phyloP scores from a whole-genome alignment of 176 grass and related monocot species.

The Chrysopogon serrulatus region DNA sequence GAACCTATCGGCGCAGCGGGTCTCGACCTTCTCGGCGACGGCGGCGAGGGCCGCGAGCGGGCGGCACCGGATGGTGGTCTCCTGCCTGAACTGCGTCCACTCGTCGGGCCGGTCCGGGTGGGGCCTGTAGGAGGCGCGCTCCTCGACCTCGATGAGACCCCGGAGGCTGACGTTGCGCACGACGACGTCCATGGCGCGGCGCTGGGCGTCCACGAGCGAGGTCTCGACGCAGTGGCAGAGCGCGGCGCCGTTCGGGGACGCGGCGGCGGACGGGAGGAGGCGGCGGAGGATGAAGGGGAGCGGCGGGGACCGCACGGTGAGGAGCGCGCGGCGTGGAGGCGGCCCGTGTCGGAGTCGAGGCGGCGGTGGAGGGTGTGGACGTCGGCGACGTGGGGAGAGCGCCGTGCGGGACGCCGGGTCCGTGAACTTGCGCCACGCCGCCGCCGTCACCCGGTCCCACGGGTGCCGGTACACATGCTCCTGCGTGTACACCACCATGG shows the following conservation, averaged over 20 bases:
- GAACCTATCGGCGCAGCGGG: conserved; percentile 77
- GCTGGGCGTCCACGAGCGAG: conserved; percentile 60
- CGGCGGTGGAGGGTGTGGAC: conserved; percentile 77
- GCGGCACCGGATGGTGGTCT: conserved; percentile 84
- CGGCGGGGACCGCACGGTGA: conserved; percentile 76
- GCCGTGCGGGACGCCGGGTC: conserved; percentile 68
- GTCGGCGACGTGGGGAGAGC: conserved; percentile 75
- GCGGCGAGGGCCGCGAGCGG: conserved; percentile 74
- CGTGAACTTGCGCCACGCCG: conserved; percentile 95
- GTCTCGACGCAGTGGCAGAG: conserved; percentile 92
- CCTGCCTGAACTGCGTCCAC: conserved; percentile 82
- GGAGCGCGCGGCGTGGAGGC: conserved; percentile 69
- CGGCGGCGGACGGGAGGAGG: conserved; percentile 48
- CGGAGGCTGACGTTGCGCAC: conserved; percentile 69
- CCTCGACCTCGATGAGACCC: conserved; percentile 77
- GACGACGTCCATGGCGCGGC: conserved; percentile 84
- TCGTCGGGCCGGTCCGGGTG: conserved; percentile 73
- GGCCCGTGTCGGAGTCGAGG: conserved; percentile 45
- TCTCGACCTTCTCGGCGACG: conserved; percentile 87
- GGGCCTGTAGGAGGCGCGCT: conserved; percentile 65
- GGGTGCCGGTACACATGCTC: conserved; percentile 94
- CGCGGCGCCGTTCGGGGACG: conserved; percentile 57
- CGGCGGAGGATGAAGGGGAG: conserved; percentile 87
- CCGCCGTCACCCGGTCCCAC: conserved; percentile 94
- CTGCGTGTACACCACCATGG: conserved; percentile 82